Base-by-base conservation (phyloP, 345 rosid genomes). In the Litchi chinensis region DNA sequence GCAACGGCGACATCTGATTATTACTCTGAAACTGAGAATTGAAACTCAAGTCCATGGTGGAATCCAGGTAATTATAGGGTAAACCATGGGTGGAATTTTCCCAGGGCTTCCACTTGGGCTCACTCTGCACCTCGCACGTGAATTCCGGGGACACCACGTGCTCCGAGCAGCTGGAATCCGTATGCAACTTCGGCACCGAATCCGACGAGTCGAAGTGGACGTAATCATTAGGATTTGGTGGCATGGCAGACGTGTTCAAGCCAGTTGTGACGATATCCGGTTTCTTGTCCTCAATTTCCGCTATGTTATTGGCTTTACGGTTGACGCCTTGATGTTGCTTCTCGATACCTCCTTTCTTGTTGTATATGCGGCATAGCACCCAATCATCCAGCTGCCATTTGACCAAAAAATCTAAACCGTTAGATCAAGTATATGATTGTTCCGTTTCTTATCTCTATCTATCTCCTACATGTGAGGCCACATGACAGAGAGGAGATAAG, bases 311-410 rank as follows among this genome's bases (percentile, higher is more conserved):
- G 19, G 50, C 21, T 24, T 64, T 82, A 41, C 26, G 62, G 56
- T 54, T 73, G 28, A 28, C 39, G 4, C 39, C 59, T 6, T 62
- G 69, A 37, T 37, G 79, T 62, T 73, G 92, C 81, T 84, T 91
- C 91, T 92, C 96, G 41, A 91, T 73, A 3, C 81, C 5, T 28
- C 99, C 98, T 80, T 93, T 95, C 87, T 95, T 95, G 87, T 95
- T 93, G 86, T 95, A 92, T 74, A 95, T 91, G 72, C 99, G 99
- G 80, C 97, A 95, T 57, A 95, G 77, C 66, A 95, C 98, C 98
- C 98, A 95, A 88, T 95, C 98, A 65, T 95, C 98, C 46, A 95
- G 85, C 99, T 95, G 97, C 65, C 81, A 56, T 54, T 54, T 19
- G 18, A 8, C 12, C 44, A 65, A 28, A 0, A 62, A 48, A 78